phyloP scores from a whole-genome alignment of 257 asterid genomes.

The Verbascum thapsus region DNA sequence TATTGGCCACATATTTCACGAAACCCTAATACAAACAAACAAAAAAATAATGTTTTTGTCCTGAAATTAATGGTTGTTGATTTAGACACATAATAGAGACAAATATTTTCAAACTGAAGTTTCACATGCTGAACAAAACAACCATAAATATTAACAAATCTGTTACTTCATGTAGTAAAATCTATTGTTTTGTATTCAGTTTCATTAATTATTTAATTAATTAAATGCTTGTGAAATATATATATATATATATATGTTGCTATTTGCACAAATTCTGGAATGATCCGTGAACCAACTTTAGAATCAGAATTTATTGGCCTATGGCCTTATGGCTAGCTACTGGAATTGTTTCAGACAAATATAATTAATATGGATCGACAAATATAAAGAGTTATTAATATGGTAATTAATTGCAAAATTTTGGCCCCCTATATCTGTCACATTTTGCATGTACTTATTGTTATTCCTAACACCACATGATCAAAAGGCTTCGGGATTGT shows the following conservation, averaged over 20 bases:
- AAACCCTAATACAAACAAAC: constrained; percentile 1
- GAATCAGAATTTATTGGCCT: constrained; percentile 10
- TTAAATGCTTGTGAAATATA: no score
- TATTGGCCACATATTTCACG: constrained; percentile 25
- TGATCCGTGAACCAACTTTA: constrained; percentile 40
- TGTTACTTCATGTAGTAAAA: neutral
- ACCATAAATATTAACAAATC: constrained; percentile 28
- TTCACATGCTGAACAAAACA: constrained; percentile 41
- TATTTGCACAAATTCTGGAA: constrained; percentile 34
- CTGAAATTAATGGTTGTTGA: constrained; percentile 25
- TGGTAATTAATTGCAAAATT: neutral
- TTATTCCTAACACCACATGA: neutral
- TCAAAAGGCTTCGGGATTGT: neutral
- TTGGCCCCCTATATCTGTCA: neutral
- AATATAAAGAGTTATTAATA: no score
- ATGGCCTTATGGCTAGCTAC: neutral
- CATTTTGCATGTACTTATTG: constrained; percentile 22
- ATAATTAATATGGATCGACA: no score
- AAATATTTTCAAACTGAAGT: constrained; percentile 33
- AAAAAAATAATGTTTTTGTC: neutral
- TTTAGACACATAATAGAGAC: constrained; percentile 31
- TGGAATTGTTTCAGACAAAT: neutral
- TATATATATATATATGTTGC: neutral
- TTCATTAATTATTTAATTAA: constrained; percentile 22
- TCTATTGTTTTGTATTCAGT: constrained; percentile 18